phyloP scores from a whole-genome alignment of 2,329 filamentous ascomycete genomes.

The Colletotrichum sp. region DNA sequence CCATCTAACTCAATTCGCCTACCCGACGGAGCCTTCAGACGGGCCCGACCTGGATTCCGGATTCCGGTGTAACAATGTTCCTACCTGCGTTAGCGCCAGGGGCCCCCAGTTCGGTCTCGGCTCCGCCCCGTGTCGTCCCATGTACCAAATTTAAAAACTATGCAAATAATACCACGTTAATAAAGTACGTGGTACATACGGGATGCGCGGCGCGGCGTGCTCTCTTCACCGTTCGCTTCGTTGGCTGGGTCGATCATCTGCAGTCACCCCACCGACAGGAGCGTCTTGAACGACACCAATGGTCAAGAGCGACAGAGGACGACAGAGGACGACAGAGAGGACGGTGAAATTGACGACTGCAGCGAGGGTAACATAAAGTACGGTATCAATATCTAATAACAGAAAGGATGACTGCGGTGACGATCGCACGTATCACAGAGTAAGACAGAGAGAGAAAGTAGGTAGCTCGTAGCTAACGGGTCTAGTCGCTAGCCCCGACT shows the following conservation, averaged over 20 bases:
- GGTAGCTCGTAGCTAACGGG: background rate
- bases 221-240: constrained; percentile 2
- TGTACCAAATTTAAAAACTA: constrained; percentile 6
- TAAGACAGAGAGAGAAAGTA: background rate
- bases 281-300: background rate
- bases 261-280: background rate
- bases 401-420: background rate
- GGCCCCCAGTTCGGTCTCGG: background rate
- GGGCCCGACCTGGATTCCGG: background rate
- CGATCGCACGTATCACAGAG: background rate
- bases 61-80: constrained; percentile 4
- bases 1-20: background rate
- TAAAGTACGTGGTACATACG: background rate
- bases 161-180: constrained; percentile 5
- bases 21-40: background rate
- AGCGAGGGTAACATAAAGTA: background rate
- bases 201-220: background rate
- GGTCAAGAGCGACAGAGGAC: background rate
- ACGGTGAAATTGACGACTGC: background rate
- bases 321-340: background rate
- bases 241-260: constrained; percentile 16
- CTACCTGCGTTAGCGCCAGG: background rate
- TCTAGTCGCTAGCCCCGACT: background rate
- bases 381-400: background rate
- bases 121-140: constrained; percentile 9